Evolutionary conservation across 768 basidiomycete genomes (phyloP).

Genomic region (Butyriboletus loyo): DNA sequence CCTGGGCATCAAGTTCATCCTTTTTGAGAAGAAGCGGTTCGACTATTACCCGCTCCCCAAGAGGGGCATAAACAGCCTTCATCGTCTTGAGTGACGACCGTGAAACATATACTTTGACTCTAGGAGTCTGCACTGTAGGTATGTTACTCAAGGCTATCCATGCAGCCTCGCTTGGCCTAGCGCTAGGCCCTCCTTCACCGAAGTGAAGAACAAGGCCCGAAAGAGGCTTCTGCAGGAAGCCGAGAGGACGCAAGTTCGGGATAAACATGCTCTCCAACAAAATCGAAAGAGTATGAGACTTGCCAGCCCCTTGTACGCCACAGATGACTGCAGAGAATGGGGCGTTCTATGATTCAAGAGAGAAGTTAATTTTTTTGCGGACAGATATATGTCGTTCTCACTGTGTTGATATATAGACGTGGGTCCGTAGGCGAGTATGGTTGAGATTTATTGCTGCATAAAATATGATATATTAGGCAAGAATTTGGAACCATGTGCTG

Average conservation of each 20-base stretch:
- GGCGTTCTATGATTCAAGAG: conserved; percentile 47
- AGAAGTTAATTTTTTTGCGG: background rate
- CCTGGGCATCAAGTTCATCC: conserved; percentile 62
- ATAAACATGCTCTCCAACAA: conserved; percentile 71
- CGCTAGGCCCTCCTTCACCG: conserved; percentile 58
- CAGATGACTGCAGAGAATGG: conserved; percentile 76
- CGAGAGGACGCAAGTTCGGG: conserved; percentile 46
- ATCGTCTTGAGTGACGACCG: conserved; percentile 59
- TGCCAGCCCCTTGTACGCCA: conserved; percentile 75
- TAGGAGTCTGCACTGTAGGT: conserved; percentile 28
- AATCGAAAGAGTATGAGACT: conserved; percentile 68
- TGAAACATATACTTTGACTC: conserved; percentile 54
- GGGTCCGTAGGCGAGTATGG: conserved; percentile 40
- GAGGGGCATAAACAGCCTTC: conserved; percentile 50
- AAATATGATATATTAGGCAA: background rate
- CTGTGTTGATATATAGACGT: conserved; percentile 67
- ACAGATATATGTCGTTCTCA: conserved; percentile 24
- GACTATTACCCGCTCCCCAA: conserved; percentile 49
- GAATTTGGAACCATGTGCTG: background rate
- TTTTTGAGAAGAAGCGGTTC: conserved; percentile 54
- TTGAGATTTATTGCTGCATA: conserved; percentile 31
- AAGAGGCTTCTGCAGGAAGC: conserved; percentile 51
- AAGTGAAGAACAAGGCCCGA: conserved; percentile 67
- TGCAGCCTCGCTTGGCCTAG: conserved; percentile 64
- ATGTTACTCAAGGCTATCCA: conserved; percentile 49